phyloP scores from a whole-genome alignment of 148 eudicot genomes.

The Limonium bicolor region DNA sequence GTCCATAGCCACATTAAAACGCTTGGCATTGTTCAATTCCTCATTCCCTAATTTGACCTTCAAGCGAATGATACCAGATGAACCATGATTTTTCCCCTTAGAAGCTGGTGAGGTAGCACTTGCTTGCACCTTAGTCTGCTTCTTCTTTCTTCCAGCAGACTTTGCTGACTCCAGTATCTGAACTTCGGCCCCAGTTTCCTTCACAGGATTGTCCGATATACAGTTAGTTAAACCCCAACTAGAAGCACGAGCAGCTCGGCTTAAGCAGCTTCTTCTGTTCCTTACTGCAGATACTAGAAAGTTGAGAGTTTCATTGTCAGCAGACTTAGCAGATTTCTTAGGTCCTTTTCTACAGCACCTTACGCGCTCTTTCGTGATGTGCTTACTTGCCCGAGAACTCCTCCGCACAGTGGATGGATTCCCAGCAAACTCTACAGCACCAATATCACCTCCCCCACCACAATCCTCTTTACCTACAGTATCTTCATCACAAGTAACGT shows the following conservation, averaged over 20 bases:
- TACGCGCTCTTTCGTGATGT: slow-evolving; percentile 11
- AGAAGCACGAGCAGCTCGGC: slow-evolving; percentile 39
- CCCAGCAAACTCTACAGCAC: slow-evolving; percentile 2
- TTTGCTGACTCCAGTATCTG: slow-evolving; percentile 15
- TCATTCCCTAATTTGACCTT: slow-evolving; percentile 43
- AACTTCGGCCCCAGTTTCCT: slow-evolving; percentile 8
- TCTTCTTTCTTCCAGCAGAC: slow-evolving; percentile 26
- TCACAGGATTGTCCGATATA: slow-evolving; percentile 23
- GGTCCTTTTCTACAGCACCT: slow-evolving; percentile 7
- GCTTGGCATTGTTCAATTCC: slow-evolving; percentile 5
- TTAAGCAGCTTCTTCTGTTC: slow-evolving; percentile 49
- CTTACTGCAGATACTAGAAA: slow-evolving; percentile 31
- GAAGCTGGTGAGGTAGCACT: slow-evolving; percentile 16
- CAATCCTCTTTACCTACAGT: slow-evolving; percentile 13
- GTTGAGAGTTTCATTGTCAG: slow-evolving; percentile 9
- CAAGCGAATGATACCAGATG: slow-evolving; percentile 43
- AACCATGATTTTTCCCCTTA: slow-evolving; percentile 14
- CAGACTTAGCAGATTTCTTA: too few relatives aligned
- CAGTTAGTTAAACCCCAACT: slow-evolving; percentile 45
- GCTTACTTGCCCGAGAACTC: slow-evolving; percentile 25
- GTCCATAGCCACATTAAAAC: neutral
- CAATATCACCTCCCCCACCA: slow-evolving; percentile 10
- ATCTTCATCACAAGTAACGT: slow-evolving; percentile 8
- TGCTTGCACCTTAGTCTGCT: slow-evolving; percentile 17
- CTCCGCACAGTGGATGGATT: slow-evolving; percentile 14